These are phyloP conservation scores for Cytospora mali DNA, from an alignment of 2,329 filamentous ascomycete genomes.

Conservation along the genomic window DNA sequence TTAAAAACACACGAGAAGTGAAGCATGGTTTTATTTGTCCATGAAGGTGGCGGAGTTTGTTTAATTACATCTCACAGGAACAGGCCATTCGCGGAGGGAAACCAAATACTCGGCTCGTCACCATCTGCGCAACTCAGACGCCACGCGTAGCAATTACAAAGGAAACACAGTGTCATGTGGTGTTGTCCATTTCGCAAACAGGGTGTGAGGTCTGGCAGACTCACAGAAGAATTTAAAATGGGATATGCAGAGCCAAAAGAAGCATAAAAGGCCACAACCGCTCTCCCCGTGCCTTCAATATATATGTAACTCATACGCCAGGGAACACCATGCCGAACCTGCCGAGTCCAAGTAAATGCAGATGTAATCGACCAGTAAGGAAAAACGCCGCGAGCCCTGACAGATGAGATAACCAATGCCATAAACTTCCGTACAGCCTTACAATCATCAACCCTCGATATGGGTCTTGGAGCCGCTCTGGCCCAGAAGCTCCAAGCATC, in stretches of 20 bases:
- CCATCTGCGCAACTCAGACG: neutral
- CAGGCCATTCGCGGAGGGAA: conserved; percentile 18
- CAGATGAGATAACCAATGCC: conserved; percentile 25
- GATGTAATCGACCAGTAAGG: conserved; percentile 36
- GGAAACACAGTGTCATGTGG: conserved; percentile 12
- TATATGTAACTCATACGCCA: conserved; percentile 43
- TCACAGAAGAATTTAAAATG: conserved; percentile 15
- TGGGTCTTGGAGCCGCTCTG: conserved; percentile 76
- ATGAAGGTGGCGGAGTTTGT: conserved; percentile 23
- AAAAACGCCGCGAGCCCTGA: conserved; percentile 28
- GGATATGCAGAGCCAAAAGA: conserved; percentile 30
- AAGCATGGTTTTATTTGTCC: neutral
- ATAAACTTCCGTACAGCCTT: conserved; percentile 18
- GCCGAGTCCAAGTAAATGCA: conserved; percentile 42
- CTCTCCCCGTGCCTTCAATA: conserved; percentile 26
- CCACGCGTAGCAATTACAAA: conserved; percentile 17
- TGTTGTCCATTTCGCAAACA: conserved; percentile 7
- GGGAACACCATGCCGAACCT: conserved; percentile 46
- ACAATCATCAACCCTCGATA: conserved; percentile 46
- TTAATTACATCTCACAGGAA: conserved; percentile 36
- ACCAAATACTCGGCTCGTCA: conserved; percentile 28
- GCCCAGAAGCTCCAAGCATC: conserved; percentile 84
- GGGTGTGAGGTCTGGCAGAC: conserved; percentile 15
- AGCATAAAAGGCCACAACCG: conserved; percentile 29
- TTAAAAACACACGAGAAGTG: neutral